Percentiles rank a stretch among this genome's conserved stretches.
These are phyloP conservation scores for Hypholoma fasciculare DNA, from an alignment of 768 basidiomycete species.

Conservation along the genomic window DNA sequence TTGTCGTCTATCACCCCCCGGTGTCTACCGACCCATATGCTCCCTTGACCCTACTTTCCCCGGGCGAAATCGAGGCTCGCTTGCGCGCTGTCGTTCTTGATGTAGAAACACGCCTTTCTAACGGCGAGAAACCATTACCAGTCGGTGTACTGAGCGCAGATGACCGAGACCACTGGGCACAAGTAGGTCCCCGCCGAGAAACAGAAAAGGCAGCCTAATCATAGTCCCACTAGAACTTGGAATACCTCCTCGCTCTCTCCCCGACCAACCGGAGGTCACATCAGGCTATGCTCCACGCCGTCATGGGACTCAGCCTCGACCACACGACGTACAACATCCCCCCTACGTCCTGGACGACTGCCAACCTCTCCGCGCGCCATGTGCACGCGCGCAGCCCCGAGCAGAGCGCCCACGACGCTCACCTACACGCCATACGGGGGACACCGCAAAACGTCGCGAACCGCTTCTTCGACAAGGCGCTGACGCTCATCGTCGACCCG, in stretches of 20 bases:
- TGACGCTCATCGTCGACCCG: constrained; percentile 81
- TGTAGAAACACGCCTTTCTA: constrained; percentile 47
- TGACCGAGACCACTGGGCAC: constrained; percentile 79
- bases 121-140: constrained; percentile 57
- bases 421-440: constrained; percentile 72
- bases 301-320: constrained; percentile 84
- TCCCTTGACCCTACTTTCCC: constrained; percentile 30
- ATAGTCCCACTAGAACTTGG: constrained; percentile 57
- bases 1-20: constrained; percentile 60
- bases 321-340: constrained; percentile 54
- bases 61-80: constrained; percentile 42
- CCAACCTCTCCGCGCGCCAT: constrained; percentile 5
- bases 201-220: background rate
- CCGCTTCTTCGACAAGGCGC: constrained; percentile 89
- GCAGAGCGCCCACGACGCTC: constrained; percentile 56
- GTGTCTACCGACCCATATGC: constrained; percentile 20
- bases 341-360: constrained; percentile 21
- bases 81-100: constrained; percentile 54
- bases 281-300: constrained; percentile 65
- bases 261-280: constrained; percentile 61
- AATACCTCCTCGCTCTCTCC: constrained; percentile 66
- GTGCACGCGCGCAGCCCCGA: constrained; percentile 32
- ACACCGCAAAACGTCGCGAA: constrained; percentile 65
- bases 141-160: constrained; percentile 80
- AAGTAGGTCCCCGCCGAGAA: constrained; percentile 43